Evolutionary conservation across 2,329 filamentous ascomycete genomes (phyloP).

Genomic region (Diplodia intermedia): DNA sequence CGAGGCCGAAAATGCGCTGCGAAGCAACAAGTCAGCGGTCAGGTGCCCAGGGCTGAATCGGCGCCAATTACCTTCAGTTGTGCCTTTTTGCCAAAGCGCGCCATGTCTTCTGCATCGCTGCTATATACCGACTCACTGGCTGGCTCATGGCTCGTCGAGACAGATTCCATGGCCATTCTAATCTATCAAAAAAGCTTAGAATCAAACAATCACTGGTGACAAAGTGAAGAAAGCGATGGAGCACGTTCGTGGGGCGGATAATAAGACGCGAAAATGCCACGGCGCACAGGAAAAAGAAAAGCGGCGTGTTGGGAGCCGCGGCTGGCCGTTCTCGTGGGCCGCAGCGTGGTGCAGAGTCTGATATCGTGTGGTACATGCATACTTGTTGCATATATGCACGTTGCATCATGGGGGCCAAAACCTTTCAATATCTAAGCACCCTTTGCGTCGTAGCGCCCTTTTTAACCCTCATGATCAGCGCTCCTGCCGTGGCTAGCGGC

Average conservation of each 20-base stretch:
- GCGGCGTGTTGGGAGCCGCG: not conserved
- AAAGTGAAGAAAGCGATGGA: not conserved
- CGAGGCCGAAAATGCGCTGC: slow-evolving; percentile 47
- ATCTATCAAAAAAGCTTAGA: not conserved
- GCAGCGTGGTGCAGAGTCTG: not conserved
- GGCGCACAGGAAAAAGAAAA: not conserved
- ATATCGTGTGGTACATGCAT: not conserved
- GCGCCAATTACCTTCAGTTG: slow-evolving; percentile 44
- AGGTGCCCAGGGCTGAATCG: not conserved
- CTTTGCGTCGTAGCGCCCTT: not conserved
- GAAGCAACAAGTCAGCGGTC: not conserved
- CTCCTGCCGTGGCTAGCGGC: not conserved
- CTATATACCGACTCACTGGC: slow-evolving; percentile 6
- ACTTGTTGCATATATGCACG: not conserved
- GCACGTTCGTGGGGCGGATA: not conserved
- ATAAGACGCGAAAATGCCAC: not conserved
- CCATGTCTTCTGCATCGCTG: slow-evolving; percentile 28
- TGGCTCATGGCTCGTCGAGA: not conserved
- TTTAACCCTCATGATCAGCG: not conserved
- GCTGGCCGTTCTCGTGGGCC: not conserved
- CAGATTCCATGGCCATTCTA: not conserved
- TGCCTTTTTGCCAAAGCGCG: slow-evolving; percentile 39
- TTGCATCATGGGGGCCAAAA: not conserved
- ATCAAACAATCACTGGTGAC: not conserved
- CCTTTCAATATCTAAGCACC: not conserved